Evolutionary conservation across 176 grass and related monocot species (phyloP).

Genomic region (Carex cristatella): DNA sequence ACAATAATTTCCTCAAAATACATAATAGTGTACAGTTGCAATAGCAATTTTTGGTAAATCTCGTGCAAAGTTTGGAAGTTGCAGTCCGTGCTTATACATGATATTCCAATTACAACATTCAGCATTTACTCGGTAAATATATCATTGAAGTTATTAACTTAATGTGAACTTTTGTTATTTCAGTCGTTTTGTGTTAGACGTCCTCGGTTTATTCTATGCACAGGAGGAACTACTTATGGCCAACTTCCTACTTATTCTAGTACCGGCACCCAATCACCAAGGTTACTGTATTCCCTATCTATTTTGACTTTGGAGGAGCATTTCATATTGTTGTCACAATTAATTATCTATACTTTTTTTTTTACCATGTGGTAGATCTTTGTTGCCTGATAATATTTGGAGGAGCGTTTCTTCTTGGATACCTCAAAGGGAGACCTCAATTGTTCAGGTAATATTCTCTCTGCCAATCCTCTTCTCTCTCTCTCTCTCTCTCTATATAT

Average conservation of each 20-base stretch:
- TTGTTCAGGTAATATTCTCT: constrained; percentile 47
- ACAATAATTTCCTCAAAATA: neutral
- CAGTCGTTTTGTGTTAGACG: constrained; percentile 74
- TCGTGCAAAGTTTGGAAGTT: neutral
- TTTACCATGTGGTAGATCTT: constrained; percentile 34
- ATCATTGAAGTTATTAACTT: neutral
- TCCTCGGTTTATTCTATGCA: constrained; percentile 92
- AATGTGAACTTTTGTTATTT: constrained; percentile 22
- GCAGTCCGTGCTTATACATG: neutral
- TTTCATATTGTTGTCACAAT: neutral
- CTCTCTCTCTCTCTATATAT: neutral
- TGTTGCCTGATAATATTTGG: constrained; percentile 68
- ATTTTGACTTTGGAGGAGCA: constrained; percentile 23
- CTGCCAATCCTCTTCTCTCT: neutral
- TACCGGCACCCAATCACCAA: constrained; percentile 41
- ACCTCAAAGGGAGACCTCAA: constrained; percentile 42
- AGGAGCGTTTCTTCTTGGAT: constrained; percentile 95
- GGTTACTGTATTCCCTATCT: constrained; percentile 36
- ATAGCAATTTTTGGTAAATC: neutral
- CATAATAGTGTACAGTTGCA: neutral
- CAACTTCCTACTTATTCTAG: constrained; percentile 80
- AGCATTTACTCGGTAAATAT: neutral
- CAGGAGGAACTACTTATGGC: constrained; percentile 82
- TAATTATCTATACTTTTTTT: constrained; percentile 10
- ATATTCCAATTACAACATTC: neutral